Evolutionary conservation across 768 basidiomycete species (phyloP).

Genomic region (Boletus vermiculosoides): DNA sequence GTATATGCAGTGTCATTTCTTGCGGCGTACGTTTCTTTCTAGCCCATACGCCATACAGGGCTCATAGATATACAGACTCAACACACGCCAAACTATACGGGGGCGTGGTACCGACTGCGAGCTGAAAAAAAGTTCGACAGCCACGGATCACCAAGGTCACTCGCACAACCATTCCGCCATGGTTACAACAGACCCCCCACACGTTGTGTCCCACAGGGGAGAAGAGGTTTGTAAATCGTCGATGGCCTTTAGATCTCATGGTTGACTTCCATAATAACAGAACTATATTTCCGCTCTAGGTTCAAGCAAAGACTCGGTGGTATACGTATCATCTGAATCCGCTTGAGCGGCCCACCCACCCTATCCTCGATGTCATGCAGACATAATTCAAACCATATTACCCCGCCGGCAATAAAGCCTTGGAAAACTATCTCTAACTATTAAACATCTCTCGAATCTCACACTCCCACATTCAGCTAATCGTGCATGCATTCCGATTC

Average conservation of each 20-base stretch:
- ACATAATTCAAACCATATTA: slow-evolving; percentile 3
- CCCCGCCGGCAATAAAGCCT: slow-evolving; percentile 8
- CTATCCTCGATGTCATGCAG: neutral
- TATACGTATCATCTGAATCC: neutral
- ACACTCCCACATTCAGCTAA: neutral
- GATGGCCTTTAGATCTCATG: neutral
- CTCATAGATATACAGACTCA: slow-evolving; percentile 43
- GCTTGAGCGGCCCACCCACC: neutral
- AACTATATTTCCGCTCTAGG: neutral
- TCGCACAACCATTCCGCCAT: neutral
- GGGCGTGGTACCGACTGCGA: slow-evolving; percentile 56
- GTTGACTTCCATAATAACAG: slow-evolving; percentile 5
- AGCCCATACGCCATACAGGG: neutral
- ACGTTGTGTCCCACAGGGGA: neutral
- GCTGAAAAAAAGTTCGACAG: slow-evolving; percentile 23
- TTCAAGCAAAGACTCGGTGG: slow-evolving; percentile 3
- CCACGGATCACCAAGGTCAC: slow-evolving; percentile 2
- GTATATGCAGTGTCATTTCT: slow-evolving; percentile 68
- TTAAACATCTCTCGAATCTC: neutral
- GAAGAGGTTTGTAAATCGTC: slow-evolving; percentile 10
- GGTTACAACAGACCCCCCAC: neutral
- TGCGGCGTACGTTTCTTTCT: slow-evolving; percentile 49
- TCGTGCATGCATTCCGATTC: neutral
- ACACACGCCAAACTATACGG: slow-evolving; percentile 54
- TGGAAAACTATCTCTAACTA: neutral